Percentiles rank a stretch among this genome's conserved stretches.
Evolutionary conservation across 257 asterid genomes (phyloP).

Genomic region (Thymus mandschuricus): DNA sequence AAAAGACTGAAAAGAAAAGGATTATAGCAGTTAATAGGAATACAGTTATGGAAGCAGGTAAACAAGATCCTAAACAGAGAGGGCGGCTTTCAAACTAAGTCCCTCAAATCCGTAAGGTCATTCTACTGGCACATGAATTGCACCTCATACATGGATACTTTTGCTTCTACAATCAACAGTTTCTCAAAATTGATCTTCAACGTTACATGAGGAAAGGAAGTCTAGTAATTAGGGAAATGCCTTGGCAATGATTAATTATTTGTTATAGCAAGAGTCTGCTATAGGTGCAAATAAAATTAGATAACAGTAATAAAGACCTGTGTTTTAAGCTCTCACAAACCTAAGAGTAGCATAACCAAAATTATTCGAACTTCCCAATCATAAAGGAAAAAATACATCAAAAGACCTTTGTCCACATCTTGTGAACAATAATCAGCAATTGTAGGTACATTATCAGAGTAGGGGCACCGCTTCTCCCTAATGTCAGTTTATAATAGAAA

Average conservation of each 20-base stretch:
- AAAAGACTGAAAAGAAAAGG: conserved; percentile 14
- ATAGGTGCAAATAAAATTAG: neutral
- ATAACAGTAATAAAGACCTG: conserved; percentile 1
- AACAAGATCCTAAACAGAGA: neutral
- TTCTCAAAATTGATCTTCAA: neutral
- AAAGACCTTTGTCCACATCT: neutral
- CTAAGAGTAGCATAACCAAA: conserved; percentile 5
- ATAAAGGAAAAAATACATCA: neutral
- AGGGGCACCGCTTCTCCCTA: neutral
- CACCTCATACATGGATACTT: conserved; percentile 13
- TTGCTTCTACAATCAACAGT: neutral
- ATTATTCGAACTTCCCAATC: neutral
- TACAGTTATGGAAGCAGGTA: conserved; percentile 4
- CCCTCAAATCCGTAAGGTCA: conserved; percentile 11
- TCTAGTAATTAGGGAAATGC: neutral
- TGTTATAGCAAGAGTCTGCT: neutral
- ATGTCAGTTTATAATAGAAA: conserved; percentile 10
- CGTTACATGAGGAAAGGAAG: neutral
- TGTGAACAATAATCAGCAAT: neutral
- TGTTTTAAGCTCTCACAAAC: neutral
- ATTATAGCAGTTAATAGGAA: conserved; percentile 15
- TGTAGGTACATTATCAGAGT: too few relatives aligned
- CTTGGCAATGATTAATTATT: neutral
- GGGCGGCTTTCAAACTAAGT: neutral
- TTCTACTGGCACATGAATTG: conserved; percentile 17